Percentiles rank a stretch among this genome's conserved stretches.
These are phyloP conservation scores for Microcyclosporella mali DNA, from an alignment of 2,329 filamentous ascomycete species.

Conservation along the genomic window DNA sequence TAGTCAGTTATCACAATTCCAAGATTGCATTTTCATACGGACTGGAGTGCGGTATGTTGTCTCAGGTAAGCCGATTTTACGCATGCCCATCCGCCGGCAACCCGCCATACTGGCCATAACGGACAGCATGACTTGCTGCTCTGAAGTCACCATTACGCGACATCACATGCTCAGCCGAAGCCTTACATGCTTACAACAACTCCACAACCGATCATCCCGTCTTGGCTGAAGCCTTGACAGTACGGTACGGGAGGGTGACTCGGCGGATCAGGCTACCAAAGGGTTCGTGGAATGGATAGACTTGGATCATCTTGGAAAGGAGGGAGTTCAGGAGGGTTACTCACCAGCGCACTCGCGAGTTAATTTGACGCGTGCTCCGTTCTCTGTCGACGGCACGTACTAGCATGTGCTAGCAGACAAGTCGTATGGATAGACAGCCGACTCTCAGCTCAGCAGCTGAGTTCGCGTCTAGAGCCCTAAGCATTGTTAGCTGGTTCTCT, in stretches of 20 bases:
- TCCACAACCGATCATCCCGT: slow-evolving; percentile 37
- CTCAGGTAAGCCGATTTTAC: slow-evolving; percentile 36
- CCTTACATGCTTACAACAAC: slow-evolving; percentile 25
- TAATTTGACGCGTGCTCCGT: too few relatives aligned
- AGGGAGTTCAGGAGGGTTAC: slow-evolving; percentile 3
- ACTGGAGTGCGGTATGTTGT: background rate
- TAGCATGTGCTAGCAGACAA: too few relatives aligned
- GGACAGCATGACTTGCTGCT: slow-evolving; percentile 27
- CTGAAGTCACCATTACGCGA: slow-evolving; percentile 31
- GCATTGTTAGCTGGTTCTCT: too few relatives aligned
- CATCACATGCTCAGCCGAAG: slow-evolving; percentile 17
- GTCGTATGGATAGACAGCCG: too few relatives aligned
- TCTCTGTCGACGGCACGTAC: too few relatives aligned
- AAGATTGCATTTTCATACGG: slow-evolving; percentile 1
- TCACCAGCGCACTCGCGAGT: slow-evolving; percentile 16
- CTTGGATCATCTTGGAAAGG: slow-evolving; percentile 33
- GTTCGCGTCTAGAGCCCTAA: too few relatives aligned
- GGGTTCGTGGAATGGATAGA: slow-evolving; percentile 38
- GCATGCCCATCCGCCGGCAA: slow-evolving; percentile 35
- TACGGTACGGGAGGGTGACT: slow-evolving; percentile 36
- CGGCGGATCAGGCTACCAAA: slow-evolving; percentile 30
- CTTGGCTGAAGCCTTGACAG: slow-evolving; percentile 20
- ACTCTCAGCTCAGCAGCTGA: too few relatives aligned
- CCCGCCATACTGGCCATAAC: slow-evolving; percentile 31
- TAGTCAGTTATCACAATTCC: slow-evolving; percentile 3